Evolutionary conservation across 2,329 filamentous ascomycete species (phyloP).

Genomic region (Massarina eburnea): DNA sequence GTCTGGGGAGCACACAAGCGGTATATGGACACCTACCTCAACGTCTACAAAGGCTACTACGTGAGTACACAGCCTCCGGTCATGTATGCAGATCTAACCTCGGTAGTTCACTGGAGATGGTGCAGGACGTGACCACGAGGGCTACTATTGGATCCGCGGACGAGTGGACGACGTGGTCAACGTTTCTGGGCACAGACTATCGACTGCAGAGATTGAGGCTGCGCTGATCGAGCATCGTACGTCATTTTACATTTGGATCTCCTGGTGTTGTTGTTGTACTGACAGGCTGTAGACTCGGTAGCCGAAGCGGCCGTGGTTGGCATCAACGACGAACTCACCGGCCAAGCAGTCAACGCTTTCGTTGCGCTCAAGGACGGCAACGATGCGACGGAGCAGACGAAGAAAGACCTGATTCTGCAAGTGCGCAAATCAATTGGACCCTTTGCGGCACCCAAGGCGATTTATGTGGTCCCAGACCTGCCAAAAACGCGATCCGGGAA

Average conservation of each 20-base stretch:
- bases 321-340: conserved; percentile 88
- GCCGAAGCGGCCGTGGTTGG: conserved; percentile 96
- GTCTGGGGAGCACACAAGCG: conserved; percentile 97
- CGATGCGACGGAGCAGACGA: conserved; percentile 74
- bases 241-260: conserved; percentile 14
- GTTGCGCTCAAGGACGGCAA: conserved; percentile 86
- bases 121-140: conserved; percentile 93
- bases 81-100: conserved; percentile 17
- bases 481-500: conserved; percentile 98
- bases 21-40: conserved; percentile 98
- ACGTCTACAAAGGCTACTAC: conserved; percentile 98
- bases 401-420: conserved; percentile 92
- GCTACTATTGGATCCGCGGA: conserved; percentile 99
- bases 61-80: conserved; percentile 56
- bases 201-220: conserved; percentile 96
- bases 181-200: conserved; percentile 92
- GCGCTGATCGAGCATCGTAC: conserved; percentile 86
- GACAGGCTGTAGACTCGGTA: conserved; percentile 59
- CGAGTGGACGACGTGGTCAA: conserved; percentile 99
- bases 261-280: conserved; percentile 10
- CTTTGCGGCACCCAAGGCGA: conserved; percentile 92
- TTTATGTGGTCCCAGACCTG: conserved; percentile 88
- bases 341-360: conserved; percentile 96
- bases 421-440: conserved; percentile 97
- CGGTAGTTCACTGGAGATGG: conserved; percentile 84